Percentiles rank a stretch among this genome's conserved stretches.
These are phyloP conservation scores for Colletotrichum sp. DNA, from an alignment of 2,329 filamentous ascomycete species.

Conservation along the genomic window DNA sequence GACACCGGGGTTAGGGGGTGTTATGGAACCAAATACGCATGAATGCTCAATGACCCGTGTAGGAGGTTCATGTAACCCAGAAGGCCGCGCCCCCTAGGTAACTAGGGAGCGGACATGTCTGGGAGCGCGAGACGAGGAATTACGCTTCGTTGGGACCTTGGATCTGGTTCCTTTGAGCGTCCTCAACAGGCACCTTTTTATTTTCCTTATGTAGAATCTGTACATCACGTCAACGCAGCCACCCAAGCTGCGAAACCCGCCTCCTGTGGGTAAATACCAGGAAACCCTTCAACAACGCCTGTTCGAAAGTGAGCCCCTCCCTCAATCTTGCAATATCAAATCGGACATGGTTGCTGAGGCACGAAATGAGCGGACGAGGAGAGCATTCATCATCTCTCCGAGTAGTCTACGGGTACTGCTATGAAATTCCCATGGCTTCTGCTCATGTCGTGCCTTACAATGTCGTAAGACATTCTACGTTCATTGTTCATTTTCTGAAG, in stretches of 20 bases:
- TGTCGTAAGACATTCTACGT: neutral
- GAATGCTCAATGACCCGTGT: conserved; percentile 15
- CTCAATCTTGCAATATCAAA: neutral
- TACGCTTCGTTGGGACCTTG: neutral
- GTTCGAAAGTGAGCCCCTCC: neutral
- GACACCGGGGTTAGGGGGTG: conserved; percentile 5
- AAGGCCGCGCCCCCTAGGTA: neutral
- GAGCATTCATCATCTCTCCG: neutral
- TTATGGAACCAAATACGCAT: conserved; percentile 6
- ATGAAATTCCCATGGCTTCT: no score
- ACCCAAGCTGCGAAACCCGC: conserved; percentile 13
- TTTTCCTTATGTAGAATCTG: conserved; percentile 26
- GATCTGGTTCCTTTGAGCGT: neutral
- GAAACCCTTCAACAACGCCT: neutral
- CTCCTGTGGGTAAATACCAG: conserved; percentile 20
- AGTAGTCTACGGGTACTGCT: neutral
- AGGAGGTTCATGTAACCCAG: conserved; percentile 13
- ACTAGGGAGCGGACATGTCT: neutral
- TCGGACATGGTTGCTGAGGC: neutral
- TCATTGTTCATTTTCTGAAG: neutral
- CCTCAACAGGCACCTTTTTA: conserved; percentile 13
- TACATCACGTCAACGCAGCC: conserved; percentile 23
- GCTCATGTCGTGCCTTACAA: neutral
- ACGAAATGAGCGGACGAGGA: neutral
- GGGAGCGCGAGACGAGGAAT: conserved; percentile 3